A percentile compares a stretch with the other conserved stretches of the same genome.
Conservation (phyloP, 164 flowering plant genomes). For the Paratinospora sagittata region DNA sequence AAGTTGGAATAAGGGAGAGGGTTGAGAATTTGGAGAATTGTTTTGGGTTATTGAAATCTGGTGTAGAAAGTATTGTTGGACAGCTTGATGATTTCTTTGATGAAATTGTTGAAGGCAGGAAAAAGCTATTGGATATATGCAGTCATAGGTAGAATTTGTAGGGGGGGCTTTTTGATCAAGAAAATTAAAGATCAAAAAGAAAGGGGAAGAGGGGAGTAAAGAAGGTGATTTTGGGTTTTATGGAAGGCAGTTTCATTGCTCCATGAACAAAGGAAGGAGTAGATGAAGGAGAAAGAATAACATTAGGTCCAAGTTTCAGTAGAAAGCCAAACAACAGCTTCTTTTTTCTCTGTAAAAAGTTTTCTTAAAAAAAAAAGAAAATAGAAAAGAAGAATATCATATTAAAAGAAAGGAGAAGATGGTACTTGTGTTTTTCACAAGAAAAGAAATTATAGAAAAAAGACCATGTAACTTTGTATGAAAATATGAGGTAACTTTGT, state of each 20-base stretch:
- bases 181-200: too few relatives aligned
- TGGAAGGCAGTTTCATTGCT: too few relatives aligned
- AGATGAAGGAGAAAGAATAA: slow-evolving; percentile 1
- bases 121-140: slow-evolving; percentile 84
- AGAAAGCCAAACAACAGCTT: neutral
- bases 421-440: neutral
- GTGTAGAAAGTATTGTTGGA: slow-evolving; percentile 57
- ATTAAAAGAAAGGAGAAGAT: neutral
- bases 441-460: neutral
- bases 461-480: neutral
- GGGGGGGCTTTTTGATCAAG: neutral
- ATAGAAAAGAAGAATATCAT: neutral
- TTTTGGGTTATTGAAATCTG: slow-evolving; percentile 64
- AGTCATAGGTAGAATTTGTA: slow-evolving; percentile 52
- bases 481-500: too few relatives aligned
- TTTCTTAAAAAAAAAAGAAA: neutral
- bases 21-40: slow-evolving; percentile 57
- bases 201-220: neutral
- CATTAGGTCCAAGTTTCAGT: neutral
- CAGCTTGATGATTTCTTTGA: slow-evolving; percentile 96
- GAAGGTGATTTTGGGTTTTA: neutral
- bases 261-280: neutral
- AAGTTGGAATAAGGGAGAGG: slow-evolving; percentile 45
- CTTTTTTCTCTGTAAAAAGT: neutral
- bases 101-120: slow-evolving; percentile 96